Percentiles rank a stretch among this genome's conserved stretches.
These are phyloP conservation scores for Sugiyamaella japonica DNA, from an alignment of 1,139 yeast species.

Conservation along the genomic window DNA sequence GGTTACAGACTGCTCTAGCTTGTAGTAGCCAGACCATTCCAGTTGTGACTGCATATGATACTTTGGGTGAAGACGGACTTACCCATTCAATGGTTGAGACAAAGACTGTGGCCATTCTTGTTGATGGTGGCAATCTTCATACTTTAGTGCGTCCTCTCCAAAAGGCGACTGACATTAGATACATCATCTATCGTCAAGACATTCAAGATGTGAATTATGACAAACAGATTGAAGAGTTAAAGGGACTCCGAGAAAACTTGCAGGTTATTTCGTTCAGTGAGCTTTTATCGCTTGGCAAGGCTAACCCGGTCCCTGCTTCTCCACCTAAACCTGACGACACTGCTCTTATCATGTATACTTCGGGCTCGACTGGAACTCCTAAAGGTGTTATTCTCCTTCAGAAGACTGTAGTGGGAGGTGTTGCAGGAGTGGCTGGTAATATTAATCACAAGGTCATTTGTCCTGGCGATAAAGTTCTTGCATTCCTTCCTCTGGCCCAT, in stretches of 20 bases:
- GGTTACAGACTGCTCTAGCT: slow-evolving; percentile 89
- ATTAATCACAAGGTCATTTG: slow-evolving; percentile 56
- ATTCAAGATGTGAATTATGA: slow-evolving; percentile 65
- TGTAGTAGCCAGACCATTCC: slow-evolving; percentile 77
- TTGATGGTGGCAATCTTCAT: slow-evolving; percentile 71
- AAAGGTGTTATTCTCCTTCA: slow-evolving; percentile 93
- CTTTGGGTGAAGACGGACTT: slow-evolving; percentile 89
- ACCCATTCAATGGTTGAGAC: slow-evolving; percentile 85
- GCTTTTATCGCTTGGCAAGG: slow-evolving; percentile 61
- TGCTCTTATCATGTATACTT: slow-evolving; percentile 95
- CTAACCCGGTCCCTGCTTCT: slow-evolving; percentile 44
- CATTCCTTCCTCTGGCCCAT: slow-evolving; percentile 94
- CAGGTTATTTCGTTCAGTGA: slow-evolving; percentile 66
- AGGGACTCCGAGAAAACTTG: slow-evolving; percentile 73
- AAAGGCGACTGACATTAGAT: slow-evolving; percentile 61
- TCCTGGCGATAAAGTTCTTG: slow-evolving; percentile 67
- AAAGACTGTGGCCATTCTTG: slow-evolving; percentile 71
- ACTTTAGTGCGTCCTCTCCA: slow-evolving; percentile 71
- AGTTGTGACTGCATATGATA: slow-evolving; percentile 94
- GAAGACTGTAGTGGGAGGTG: slow-evolving; percentile 74
- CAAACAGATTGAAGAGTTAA: slow-evolving; percentile 53
- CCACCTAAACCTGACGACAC: slow-evolving; percentile 72
- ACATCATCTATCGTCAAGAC: slow-evolving; percentile 68
- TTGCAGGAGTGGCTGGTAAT: slow-evolving; percentile 74
- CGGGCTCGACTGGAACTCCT: slow-evolving; percentile 97